phyloP scores from a whole-genome alignment of 2,329 filamentous ascomycete species.

The Mollisia scopiformis region DNA sequence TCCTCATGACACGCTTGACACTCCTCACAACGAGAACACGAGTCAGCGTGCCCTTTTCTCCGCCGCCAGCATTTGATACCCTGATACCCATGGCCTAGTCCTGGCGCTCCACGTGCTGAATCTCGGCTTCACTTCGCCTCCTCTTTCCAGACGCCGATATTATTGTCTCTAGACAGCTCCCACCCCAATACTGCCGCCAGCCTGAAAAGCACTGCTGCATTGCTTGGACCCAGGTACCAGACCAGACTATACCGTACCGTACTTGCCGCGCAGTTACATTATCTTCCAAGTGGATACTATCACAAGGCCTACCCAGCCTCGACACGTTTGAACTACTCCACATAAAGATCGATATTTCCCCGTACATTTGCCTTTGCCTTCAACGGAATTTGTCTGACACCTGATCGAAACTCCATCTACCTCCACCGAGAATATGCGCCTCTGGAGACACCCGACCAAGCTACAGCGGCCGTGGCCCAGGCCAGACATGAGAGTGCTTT shows the following conservation, averaged over 20 bases:
- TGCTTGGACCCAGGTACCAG: not conserved
- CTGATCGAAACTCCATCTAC: conserved; percentile 12
- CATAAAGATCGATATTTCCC: not conserved
- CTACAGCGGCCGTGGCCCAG: conserved; percentile 27
- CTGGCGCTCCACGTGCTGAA: not conserved
- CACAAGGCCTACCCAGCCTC: not conserved
- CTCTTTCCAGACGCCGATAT: not conserved
- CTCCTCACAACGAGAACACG: not conserved
- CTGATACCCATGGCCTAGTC: not conserved
- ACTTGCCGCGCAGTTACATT: not conserved
- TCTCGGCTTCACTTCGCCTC: conserved; percentile 4
- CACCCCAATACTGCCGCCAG: not conserved
- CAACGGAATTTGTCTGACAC: conserved; percentile 11
- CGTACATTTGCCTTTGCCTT: conserved; percentile 5
- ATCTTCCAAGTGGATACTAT: not conserved
- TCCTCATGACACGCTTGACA: not conserved
- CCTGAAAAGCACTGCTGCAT: not conserved
- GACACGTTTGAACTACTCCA: not conserved
- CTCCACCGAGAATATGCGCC: conserved; percentile 33
- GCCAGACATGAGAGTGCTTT: conserved; percentile 16
- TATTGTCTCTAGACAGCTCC: not conserved
- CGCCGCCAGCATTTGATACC: not conserved
- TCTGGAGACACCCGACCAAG: conserved; percentile 21
- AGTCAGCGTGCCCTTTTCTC: not conserved
- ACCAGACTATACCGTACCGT: too few relatives aligned